Evolutionary conservation across 1,284 basidiomycete species (phyloP), one percentile per base, ranked within the genome.

Genomic region (Sphaerobolus stellatus): DNA sequence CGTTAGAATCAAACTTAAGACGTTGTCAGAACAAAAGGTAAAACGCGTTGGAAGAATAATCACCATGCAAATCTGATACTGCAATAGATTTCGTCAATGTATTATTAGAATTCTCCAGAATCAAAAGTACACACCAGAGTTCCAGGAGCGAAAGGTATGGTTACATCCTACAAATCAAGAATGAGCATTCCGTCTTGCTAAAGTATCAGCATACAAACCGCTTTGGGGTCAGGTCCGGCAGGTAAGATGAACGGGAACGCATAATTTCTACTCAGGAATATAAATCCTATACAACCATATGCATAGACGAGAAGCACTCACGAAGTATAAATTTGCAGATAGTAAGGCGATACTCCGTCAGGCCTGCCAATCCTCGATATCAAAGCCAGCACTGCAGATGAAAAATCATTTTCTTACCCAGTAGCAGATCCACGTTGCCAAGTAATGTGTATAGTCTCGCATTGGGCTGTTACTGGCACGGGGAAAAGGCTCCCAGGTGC

Each of bases 51-150:
- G 20, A 44, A 44, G 11, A 11, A 44, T 44, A 47, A 69, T 51
- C 48, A 83, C 81, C 82, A 85, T 85, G 71, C 83, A 85, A 65
- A 83, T 80, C 70, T 84, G 81, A 64, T 83, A 85, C 75, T 81
- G 59, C 28, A 38, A 31, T 18, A 48, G 24, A 27, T 13, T 36
- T 27, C 41, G 3, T 44, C 33, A 44, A 28, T 11, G n/a, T 36
- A 11, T 36, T 36, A 18, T 5, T 3, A 33, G 29, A 29, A 14
- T 1, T 33, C 18, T 5, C n/a, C 14, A 41, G 29, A 24, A 22
- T 9, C n/a, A n/a, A n/a, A n/a, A 44, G 24, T 60, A 62, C 62
- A 51, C 50, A 79, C 78, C 67, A 73, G 71, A 24, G 83, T 84
- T 13, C 76, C 80, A 2, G 82, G 82, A 3, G 72, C 65, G 59